A percentile compares a stretch with the other conserved stretches of the same genome.
phyloP scores from a whole-genome alignment of 208 protist genomes.

The Naegleria gruberi region DNA sequence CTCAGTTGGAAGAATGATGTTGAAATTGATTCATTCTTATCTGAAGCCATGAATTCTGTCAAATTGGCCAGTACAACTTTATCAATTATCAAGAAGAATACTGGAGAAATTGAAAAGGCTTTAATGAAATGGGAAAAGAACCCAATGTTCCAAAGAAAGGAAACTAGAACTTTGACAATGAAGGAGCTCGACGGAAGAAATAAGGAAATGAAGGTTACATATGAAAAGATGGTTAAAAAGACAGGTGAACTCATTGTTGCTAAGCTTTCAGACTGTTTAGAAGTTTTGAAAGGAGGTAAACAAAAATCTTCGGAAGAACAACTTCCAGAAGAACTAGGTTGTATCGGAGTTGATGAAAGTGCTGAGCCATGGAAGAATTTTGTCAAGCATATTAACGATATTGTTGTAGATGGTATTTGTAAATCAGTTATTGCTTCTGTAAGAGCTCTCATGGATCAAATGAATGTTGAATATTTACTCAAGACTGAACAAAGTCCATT shows the following conservation, averaged over 20 bases:
- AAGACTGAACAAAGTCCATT: conserved; percentile 16
- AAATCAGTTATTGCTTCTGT: conserved; percentile 63
- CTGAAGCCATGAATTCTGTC: conserved; percentile 63
- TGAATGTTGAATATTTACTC: background rate
- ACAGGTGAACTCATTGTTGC: conserved; percentile 58
- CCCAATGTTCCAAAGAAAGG: conserved; percentile 57
- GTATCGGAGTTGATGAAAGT: conserved; percentile 25
- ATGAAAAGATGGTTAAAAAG: conserved; percentile 33
- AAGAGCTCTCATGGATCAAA: conserved; percentile 56
- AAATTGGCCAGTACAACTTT: conserved; percentile 67
- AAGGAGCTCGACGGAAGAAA: conserved; percentile 71
- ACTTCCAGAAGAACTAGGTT: background rate
- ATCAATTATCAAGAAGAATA: conserved; percentile 72
- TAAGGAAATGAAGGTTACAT: conserved; percentile 40
- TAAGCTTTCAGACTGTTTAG: conserved; percentile 59
- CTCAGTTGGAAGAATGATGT: conserved; percentile 76
- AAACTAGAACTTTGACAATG: conserved; percentile 73
- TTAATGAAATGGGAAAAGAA: conserved; percentile 54
- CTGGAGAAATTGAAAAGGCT: conserved; percentile 62
- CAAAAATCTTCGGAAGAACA: background rate
- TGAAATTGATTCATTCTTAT: conserved; percentile 76
- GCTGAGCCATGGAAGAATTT: conserved; percentile 72
- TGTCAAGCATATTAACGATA: conserved; percentile 72
- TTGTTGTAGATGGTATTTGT: conserved; percentile 58
- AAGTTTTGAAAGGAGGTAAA: conserved; percentile 56